Evolutionary conservation across 176 grass and related monocot genomes (phyloP).

Genomic region (Poa pratensis): DNA sequence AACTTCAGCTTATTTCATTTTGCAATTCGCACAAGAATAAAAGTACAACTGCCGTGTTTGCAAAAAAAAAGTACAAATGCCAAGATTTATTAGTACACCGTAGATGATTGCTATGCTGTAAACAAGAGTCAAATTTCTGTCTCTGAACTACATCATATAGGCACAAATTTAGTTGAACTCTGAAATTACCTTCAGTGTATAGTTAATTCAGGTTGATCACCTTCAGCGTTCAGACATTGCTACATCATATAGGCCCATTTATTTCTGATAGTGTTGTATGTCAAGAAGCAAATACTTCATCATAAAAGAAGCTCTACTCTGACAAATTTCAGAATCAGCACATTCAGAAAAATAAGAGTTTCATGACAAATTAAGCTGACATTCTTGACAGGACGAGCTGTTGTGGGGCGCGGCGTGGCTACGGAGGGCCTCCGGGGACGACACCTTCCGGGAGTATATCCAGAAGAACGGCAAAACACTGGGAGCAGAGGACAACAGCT

Average conservation of each 20-base stretch:
- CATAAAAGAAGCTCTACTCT: neutral
- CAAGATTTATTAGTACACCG: neutral
- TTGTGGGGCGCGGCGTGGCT: constrained; percentile 96
- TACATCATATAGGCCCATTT: neutral
- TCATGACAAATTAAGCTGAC: neutral
- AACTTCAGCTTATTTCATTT: neutral
- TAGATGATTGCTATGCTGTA: neutral
- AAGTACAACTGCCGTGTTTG: neutral
- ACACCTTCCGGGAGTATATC: constrained; percentile 79
- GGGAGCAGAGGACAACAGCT: constrained; percentile 78
- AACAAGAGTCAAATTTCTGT: neutral
- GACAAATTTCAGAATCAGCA: neutral
- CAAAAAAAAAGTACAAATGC: neutral
- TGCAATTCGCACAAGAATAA: neutral
- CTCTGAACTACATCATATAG: neutral
- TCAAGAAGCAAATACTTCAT: neutral
- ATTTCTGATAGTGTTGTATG: neutral
- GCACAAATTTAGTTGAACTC: no score
- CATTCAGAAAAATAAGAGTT: neutral
- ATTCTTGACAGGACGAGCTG: constrained; percentile 74
- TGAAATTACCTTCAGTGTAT: neutral
- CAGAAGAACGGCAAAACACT: constrained; percentile 92
- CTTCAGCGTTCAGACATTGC: neutral
- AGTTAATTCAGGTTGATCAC: neutral
- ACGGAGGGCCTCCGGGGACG: constrained; percentile 68